These are phyloP conservation scores for Lipomyces spencermartinsiae DNA, from an alignment of 805 yeast species.

Conservation along the genomic window DNA sequence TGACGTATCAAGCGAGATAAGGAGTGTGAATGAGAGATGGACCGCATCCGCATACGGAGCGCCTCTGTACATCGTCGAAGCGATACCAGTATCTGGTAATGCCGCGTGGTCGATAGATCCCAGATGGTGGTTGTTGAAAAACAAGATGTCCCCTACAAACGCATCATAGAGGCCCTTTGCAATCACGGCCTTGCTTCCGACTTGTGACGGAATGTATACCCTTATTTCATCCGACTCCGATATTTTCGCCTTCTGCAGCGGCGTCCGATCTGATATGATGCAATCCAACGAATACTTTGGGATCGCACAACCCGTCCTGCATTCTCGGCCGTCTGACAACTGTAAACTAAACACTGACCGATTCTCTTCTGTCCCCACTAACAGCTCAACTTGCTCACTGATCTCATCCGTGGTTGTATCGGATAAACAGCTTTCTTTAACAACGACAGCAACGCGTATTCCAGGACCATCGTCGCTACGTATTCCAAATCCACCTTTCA, in stretches of 20 bases:
- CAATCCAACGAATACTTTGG: conserved; percentile 10
- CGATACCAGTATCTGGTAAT: background rate
- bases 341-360: conserved; percentile 37
- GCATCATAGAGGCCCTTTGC: conserved; percentile 17
- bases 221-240: background rate
- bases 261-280: background rate
- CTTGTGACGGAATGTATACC: background rate
- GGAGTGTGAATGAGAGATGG: conserved; percentile 33
- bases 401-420: conserved; percentile 2
- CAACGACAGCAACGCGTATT: conserved; percentile 7
- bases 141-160: conserved; percentile 25
- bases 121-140: conserved; percentile 24
- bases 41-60: conserved; percentile 22
- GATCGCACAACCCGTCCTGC: background rate
- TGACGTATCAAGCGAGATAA: conserved; percentile 19
- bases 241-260: conserved; percentile 15
- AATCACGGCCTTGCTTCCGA: background rate
- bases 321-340: background rate
- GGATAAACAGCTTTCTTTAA: background rate
- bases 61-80: conserved; percentile 15
- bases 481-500: conserved; percentile 43
- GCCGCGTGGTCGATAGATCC: conserved; percentile 15
- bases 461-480: conserved; percentile 24
- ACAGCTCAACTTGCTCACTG: background rate
- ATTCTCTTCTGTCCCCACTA: background rate